These are phyloP conservation scores for Moringa oleifera DNA, from an alignment of 345 rosid species.

Conservation along the genomic window DNA sequence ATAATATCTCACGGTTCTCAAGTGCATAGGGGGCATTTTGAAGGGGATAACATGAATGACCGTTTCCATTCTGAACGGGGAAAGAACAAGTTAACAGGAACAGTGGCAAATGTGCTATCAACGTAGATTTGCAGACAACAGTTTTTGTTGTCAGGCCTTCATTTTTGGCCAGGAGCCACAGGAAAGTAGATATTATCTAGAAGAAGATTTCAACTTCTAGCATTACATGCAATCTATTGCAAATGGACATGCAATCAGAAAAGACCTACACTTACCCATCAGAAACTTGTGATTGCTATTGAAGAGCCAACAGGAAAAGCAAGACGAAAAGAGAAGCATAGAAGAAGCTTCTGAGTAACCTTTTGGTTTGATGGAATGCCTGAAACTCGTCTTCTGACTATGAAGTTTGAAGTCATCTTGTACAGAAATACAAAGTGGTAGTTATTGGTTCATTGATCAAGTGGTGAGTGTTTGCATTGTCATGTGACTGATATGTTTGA, in stretches of 20 bases:
- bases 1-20: constrained; percentile 28
- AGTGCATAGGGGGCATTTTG: constrained; percentile 17
- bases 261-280: not conserved
- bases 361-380: not conserved
- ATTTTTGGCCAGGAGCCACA: not conserved
- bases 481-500: not conserved
- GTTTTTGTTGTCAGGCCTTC: not conserved
- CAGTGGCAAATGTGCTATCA: constrained; percentile 12
- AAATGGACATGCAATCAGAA: no score
- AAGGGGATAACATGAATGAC: constrained; percentile 27
- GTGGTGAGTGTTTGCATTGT: not conserved
- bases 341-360: not conserved
- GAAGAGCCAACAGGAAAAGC: not conserved
- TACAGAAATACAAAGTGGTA: not conserved
- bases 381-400: not conserved
- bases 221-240: no score
- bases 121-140: constrained; percentile 7
- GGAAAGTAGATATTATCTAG: not conserved
- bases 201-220: not conserved
- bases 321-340: not conserved
- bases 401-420: not conserved
- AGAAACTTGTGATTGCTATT: not conserved
- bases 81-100: constrained; percentile 22
- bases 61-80: constrained; percentile 34
- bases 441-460: not conserved